Evolutionary conservation across 2,329 filamentous ascomycete genomes (phyloP).

Genomic region (Penicillium vulpinum): DNA sequence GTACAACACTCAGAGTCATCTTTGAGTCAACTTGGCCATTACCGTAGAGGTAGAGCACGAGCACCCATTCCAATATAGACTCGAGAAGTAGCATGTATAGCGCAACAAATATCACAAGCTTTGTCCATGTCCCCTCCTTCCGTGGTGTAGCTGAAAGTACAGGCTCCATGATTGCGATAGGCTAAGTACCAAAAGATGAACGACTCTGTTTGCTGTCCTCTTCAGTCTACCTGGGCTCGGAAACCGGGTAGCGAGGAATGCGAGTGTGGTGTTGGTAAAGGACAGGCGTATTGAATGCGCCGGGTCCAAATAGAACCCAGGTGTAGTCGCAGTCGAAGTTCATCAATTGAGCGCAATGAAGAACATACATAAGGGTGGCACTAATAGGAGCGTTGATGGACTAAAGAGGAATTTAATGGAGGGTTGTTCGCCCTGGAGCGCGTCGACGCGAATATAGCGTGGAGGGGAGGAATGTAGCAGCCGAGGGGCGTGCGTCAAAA

Average conservation of each 20-base stretch:
- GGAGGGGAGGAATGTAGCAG: constrained; percentile 29
- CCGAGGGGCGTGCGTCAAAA: constrained; percentile 23
- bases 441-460: constrained; percentile 28
- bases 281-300: constrained; percentile 6
- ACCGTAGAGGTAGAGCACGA: constrained; percentile 39
- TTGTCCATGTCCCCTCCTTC: constrained; percentile 36
- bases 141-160: constrained; percentile 17
- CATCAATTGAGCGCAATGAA: constrained; percentile 5
- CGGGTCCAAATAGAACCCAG: constrained; percentile 11
- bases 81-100: constrained; percentile 38
- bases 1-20: constrained; percentile 39
- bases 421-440: constrained; percentile 12
- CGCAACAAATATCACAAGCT: constrained; percentile 38
- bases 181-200: background rate
- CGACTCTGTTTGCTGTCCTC: background rate
- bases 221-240: background rate
- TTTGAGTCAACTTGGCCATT: constrained; percentile 39
- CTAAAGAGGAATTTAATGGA: constrained; percentile 20
- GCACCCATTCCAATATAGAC: constrained; percentile 36
- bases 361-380: constrained; percentile 2
- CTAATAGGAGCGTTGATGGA: constrained; percentile 1
- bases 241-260: background rate
- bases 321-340: constrained; percentile 3
- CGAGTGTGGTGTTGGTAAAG: background rate
- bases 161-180: constrained; percentile 16